phyloP scores from a whole-genome alignment of 2,329 filamentous ascomycete genomes.

The Trichoderma aggressivum region DNA sequence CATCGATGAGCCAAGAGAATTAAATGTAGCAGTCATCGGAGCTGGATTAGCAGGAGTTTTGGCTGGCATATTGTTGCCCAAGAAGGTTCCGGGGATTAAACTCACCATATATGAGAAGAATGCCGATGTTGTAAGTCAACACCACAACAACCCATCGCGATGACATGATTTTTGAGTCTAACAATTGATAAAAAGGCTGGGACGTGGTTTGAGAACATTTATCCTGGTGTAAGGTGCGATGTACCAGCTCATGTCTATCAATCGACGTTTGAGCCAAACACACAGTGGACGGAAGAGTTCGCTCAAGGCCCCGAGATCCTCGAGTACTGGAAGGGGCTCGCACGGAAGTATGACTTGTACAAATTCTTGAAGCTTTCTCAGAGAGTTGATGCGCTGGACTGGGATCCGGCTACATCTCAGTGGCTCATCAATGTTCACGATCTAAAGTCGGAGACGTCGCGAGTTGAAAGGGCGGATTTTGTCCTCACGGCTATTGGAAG shows the following conservation, averaged over 20 bases:
- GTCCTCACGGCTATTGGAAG: constrained; percentile 61
- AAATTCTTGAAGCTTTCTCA: constrained; percentile 53
- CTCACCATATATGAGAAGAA: constrained; percentile 69
- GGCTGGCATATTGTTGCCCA: constrained; percentile 63
- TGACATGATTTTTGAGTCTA: not conserved
- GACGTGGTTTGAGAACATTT: constrained; percentile 55
- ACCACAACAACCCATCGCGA: not conserved
- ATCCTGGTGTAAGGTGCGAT: constrained; percentile 65
- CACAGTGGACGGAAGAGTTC: constrained; percentile 66
- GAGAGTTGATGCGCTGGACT: constrained; percentile 53
- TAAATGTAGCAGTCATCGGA: constrained; percentile 37
- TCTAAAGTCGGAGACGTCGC: constrained; percentile 35
- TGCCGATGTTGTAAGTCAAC: constrained; percentile 54
- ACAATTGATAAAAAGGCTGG: constrained; percentile 37
- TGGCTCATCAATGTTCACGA: constrained; percentile 52
- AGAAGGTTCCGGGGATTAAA: constrained; percentile 64
- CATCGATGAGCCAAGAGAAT: constrained; percentile 34
- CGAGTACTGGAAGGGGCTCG: constrained; percentile 62
- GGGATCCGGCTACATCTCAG: constrained; percentile 48
- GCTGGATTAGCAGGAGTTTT: constrained; percentile 40
- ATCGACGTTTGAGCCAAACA: constrained; percentile 63
- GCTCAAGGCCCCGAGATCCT: constrained; percentile 64
- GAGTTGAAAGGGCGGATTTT: constrained; percentile 53
- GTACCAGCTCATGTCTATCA: constrained; percentile 70
- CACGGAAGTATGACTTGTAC: constrained; percentile 63